Base-by-base conservation (phyloP, 2,329 filamentous ascomycete genomes). In the Xylariaceae sp. region DNA sequence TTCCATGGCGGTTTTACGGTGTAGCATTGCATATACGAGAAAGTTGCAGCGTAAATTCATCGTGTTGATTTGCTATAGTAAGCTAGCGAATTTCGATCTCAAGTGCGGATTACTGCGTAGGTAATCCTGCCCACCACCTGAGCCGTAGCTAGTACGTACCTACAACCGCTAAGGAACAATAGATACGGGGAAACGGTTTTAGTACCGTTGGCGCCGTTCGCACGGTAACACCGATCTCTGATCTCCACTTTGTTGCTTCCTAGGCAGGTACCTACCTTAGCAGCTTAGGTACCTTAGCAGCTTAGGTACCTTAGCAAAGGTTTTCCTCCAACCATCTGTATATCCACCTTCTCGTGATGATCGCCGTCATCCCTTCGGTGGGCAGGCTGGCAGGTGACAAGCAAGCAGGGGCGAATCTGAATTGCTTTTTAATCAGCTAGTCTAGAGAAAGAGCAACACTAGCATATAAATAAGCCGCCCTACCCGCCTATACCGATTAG, bases 21-120 rank as follows among this genome's bases (percentile, higher is more conserved):
- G 65, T 67, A 52, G 53, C 62, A 67, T 61, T 57, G 65, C 66
- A 68, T 67, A 68, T 68, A 68, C 66, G 66, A 68, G 61, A 53
- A n/a, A 57, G 53, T 47, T 42, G 26, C 51, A 60, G 49, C 50
- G 40, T 26, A 57, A 59, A 50, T 55, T 45, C 56, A 53, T 55
- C n/a, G 52, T 12, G 40, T 23, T 29, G 40, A 16, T 52, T 32
- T 52, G 12, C 32, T 37, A 10, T 16, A 55, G 52, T 37, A 10
- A 44, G 51, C 29, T 42, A 40, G 40, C 10, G 19, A 42, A 46
- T 54, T 41, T 18, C 44, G 20, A 19, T 26, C 49, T 16, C 9
- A 40, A 29, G 41, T 44, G 48, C 40, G 40, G 40, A 37, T 26
- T 44, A 44, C n/a, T 41, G 49, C 32, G 18, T 21, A 20, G 20